phyloP scores from a whole-genome alignment of 2,329 filamentous ascomycete species.

The Phyllosticta citribraziliensis region DNA sequence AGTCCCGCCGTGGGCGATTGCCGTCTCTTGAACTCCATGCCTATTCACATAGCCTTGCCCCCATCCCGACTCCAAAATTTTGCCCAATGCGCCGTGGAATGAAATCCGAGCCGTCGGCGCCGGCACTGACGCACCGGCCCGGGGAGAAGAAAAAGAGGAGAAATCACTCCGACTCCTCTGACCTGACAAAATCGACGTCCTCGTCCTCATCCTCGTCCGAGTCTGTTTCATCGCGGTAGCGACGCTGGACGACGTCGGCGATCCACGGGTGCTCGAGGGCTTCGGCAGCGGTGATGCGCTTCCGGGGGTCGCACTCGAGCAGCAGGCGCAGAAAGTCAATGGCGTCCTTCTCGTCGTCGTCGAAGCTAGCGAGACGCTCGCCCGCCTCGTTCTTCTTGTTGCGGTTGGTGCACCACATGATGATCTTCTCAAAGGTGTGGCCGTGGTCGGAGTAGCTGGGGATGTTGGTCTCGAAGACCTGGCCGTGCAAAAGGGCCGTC shows the following conservation, averaged over 20 bases:
- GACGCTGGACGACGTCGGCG: conserved; percentile 16
- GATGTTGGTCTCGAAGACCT: conserved; percentile 85
- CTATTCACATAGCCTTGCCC: not conserved
- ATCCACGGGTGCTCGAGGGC: conserved; percentile 67
- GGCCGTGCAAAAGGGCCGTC: conserved; percentile 75
- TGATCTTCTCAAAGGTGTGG: conserved; percentile 84
- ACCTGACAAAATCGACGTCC: conserved; percentile 5
- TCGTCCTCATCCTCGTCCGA: conserved; percentile 1
- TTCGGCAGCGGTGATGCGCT: conserved; percentile 37
- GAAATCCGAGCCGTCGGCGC: not conserved
- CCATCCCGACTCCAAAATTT: not conserved
- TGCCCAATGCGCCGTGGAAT: not conserved
- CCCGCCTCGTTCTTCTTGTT: conserved; percentile 48
- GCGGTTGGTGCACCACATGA: conserved; percentile 86
- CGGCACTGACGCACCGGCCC: not conserved
- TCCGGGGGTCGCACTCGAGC: conserved; percentile 65
- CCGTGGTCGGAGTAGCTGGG: conserved; percentile 80
- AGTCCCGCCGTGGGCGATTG: not conserved
- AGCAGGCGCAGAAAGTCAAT: conserved; percentile 62
- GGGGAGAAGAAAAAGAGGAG: not conserved
- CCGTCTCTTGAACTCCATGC: not conserved
- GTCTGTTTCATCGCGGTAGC: not conserved
- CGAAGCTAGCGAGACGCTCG: conserved; percentile 41
- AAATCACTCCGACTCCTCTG: not conserved
- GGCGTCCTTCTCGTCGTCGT: conserved; percentile 60